These are phyloP conservation scores for Strigomonas culicis DNA, from an alignment of 208 protist species.

Conservation along the genomic window DNA sequence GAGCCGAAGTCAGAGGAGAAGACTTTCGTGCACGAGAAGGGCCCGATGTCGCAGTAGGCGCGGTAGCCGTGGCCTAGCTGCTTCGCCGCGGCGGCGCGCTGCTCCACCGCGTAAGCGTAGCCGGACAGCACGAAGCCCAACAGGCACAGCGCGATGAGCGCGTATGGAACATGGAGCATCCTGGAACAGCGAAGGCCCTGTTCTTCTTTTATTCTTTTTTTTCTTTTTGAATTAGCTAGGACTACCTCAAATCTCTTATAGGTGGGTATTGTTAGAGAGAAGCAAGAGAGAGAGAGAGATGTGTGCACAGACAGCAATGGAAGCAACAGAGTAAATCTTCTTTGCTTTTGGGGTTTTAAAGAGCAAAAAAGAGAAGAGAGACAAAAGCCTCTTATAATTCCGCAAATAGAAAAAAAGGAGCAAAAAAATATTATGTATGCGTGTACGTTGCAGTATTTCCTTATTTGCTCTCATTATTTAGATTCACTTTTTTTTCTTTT, in stretches of 20 bases:
- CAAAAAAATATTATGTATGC: constrained; percentile 9
- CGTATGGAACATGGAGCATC: not conserved
- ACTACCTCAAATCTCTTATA: no score
- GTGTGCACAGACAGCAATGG: not conserved
- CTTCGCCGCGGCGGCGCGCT: constrained; percentile 29
- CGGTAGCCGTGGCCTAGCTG: constrained; percentile 36
- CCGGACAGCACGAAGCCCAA: constrained; percentile 46
- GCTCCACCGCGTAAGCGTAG: constrained; percentile 73
- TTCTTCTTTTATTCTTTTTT: not conserved
- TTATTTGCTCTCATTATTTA: not conserved
- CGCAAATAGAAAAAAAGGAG: not conserved
- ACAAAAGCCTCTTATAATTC: not conserved
- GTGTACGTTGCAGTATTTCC: constrained; percentile 1
- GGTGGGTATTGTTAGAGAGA: not conserved
- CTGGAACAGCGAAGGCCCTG: not conserved
- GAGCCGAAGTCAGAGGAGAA: constrained; percentile 68
- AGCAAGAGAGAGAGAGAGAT: constrained; percentile 3
- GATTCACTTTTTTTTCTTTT: not conserved
- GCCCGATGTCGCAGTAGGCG: constrained; percentile 66
- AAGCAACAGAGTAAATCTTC: no score
- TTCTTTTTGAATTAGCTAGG: no score
- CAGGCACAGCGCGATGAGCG: constrained; percentile 19
- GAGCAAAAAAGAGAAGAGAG: constrained; percentile 1
- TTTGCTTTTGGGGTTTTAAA: no score
- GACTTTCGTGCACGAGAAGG: constrained; percentile 69